Conservation (phyloP, 345 rosid genomes). For the Iberis pinnata region DNA sequence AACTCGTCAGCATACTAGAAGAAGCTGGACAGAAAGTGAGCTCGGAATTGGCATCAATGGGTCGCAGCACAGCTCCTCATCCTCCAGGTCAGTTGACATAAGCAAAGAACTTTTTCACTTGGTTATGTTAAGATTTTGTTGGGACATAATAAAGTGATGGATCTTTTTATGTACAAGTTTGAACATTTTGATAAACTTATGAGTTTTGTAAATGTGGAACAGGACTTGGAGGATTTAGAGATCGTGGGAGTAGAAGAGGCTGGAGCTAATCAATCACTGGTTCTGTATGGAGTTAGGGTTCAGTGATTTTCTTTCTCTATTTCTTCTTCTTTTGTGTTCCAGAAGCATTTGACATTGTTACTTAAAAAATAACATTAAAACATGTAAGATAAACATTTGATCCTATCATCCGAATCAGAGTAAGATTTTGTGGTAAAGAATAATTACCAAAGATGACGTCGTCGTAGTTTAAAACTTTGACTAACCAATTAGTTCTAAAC, state of each 20-base stretch:
- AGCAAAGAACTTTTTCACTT: slow-evolving; percentile 1
- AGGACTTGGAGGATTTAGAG: slow-evolving; percentile 51
- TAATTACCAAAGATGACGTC: too few relatives aligned
- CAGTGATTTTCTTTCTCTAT: slow-evolving; percentile 20
- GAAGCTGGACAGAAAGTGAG: slow-evolving; percentile 98
- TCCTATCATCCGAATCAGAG: slow-evolving; percentile 2
- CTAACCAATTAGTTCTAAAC: too few relatives aligned
- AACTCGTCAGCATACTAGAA: slow-evolving; percentile 73
- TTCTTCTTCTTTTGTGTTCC: neutral
- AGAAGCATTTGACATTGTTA: slow-evolving; percentile 10
- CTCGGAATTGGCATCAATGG: slow-evolving; percentile 87
- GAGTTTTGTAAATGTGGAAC: slow-evolving; percentile 16
- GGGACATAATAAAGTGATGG: too few relatives aligned
- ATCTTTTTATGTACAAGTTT: too few relatives aligned
- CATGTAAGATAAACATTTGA: slow-evolving; percentile 23
- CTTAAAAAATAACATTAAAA: neutral
- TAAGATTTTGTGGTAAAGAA: neutral
- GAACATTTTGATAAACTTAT: too few relatives aligned
- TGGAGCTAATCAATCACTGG: slow-evolving; percentile 33
- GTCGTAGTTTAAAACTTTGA: too few relatives aligned
- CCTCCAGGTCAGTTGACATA: slow-evolving; percentile 56
- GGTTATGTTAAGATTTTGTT: neutral
- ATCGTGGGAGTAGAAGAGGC: slow-evolving; percentile 53
- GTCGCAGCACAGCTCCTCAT: slow-evolving; percentile 87
- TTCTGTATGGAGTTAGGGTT: slow-evolving; percentile 14